These are phyloP conservation scores for Scedosporium aurantiacum DNA, from an alignment of 2,329 filamentous ascomycete genomes.

Conservation along the genomic window DNA sequence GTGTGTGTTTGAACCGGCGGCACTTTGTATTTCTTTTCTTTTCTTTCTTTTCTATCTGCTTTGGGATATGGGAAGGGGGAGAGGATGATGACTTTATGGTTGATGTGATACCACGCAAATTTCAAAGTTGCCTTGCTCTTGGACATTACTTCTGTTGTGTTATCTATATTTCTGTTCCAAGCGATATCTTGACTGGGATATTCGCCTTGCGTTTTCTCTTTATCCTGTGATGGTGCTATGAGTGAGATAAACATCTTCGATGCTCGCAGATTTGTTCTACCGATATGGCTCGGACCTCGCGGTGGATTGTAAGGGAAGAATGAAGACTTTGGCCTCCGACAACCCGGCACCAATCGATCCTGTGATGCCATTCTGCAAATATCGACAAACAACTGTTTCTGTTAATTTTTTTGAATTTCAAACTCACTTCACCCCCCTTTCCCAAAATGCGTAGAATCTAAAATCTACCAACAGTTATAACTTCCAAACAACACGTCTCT, in stretches of 20 bases:
- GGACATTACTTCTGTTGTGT: background rate
- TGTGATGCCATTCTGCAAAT: no score
- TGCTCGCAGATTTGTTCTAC: no score
- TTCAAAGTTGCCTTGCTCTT: background rate
- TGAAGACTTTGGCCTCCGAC: no score
- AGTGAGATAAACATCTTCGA: no score
- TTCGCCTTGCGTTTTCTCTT: no score
- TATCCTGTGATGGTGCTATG: no score
- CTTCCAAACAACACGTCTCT: background rate
- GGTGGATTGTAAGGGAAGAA: no score
- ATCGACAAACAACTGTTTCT: no score
- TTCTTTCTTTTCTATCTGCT: background rate
- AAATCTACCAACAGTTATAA: background rate
- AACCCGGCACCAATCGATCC: no score
- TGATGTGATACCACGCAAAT: slow-evolving; percentile 1
- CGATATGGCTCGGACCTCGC: no score
- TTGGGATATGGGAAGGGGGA: background rate
- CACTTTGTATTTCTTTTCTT: background rate
- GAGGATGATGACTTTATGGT: background rate
- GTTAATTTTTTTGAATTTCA: no score
- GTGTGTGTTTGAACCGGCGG: background rate
- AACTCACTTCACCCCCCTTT: no score
- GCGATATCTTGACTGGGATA: background rate
- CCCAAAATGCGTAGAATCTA: background rate
- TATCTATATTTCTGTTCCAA: background rate